Percentiles rank a stretch among this genome's conserved stretches.
phyloP scores from a whole-genome alignment of 2,329 filamentous ascomycete species.

The Cladosporium sphaerospermum region DNA sequence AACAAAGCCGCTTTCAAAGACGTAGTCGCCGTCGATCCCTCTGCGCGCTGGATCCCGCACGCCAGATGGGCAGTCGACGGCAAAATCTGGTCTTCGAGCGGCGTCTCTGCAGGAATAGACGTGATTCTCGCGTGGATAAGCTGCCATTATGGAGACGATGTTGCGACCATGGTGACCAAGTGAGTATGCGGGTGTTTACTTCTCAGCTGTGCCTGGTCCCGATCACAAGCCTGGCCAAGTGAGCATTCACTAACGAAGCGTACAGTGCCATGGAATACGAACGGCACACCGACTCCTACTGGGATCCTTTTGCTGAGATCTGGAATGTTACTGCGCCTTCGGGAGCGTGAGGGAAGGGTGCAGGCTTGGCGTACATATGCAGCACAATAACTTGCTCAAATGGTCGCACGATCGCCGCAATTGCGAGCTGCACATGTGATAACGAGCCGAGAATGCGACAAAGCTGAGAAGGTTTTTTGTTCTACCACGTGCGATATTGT shows the following conservation, averaged over 20 bases:
- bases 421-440: neutral
- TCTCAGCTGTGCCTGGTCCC: too few species aligned
- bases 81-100: slow-evolving; percentile 61
- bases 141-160: slow-evolving; percentile 47
- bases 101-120: slow-evolving; percentile 59
- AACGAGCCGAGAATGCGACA: neutral
- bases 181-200: slow-evolving; percentile 7
- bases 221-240: too few species aligned
- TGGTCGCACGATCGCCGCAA: neutral
- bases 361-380: too few species aligned
- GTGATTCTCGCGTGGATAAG: slow-evolving; percentile 52
- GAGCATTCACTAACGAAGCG: too few species aligned
- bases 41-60: slow-evolving; percentile 54
- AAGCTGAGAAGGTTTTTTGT: neutral
- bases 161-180: slow-evolving; percentile 44
- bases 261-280: slow-evolving; percentile 49
- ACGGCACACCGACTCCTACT: slow-evolving; percentile 43
- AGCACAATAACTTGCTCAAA: slow-evolving; percentile 5
- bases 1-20: slow-evolving; percentile 56
- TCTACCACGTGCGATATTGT: neutral
- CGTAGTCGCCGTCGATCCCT: slow-evolving; percentile 43
- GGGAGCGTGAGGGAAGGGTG: neutral
- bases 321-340: slow-evolving; percentile 1
- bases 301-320: slow-evolving; percentile 51
- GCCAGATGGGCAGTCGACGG: slow-evolving; percentile 62